Evolutionary conservation across 306 rosid species (phyloP).

Genomic region (Quercus suber): DNA sequence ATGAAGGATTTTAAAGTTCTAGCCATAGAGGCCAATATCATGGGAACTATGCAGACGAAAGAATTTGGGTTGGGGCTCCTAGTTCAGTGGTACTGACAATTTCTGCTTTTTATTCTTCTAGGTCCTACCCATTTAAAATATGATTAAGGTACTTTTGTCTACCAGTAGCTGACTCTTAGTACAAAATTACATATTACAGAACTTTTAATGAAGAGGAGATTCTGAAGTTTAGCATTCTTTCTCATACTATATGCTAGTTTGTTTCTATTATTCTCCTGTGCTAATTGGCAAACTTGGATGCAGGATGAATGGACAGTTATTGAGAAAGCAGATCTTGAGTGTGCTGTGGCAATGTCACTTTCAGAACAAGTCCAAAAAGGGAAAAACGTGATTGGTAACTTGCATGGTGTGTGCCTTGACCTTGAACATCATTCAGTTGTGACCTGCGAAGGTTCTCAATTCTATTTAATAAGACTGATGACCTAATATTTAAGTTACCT

Average conservation of each 20-base stretch:
- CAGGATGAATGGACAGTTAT: slow-evolving; percentile 59
- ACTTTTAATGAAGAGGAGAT: slow-evolving; percentile 18
- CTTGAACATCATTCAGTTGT: neutral
- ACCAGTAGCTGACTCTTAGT: neutral
- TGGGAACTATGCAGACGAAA: slow-evolving; percentile 49
- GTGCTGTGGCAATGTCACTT: slow-evolving; percentile 75
- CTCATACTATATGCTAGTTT: neutral
- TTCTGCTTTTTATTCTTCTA: slow-evolving; percentile 17
- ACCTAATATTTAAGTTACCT: neutral
- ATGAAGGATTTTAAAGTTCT: slow-evolving; percentile 73
- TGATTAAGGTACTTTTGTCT: slow-evolving; percentile 15
- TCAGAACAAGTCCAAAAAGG: slow-evolving; percentile 60
- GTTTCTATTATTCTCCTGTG: neutral
- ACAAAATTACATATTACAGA: slow-evolving; percentile 12
- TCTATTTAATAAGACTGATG: neutral
- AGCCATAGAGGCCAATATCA: slow-evolving; percentile 48
- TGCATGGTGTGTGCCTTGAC: slow-evolving; percentile 17
- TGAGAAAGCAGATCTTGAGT: slow-evolving; percentile 60
- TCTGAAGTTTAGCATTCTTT: slow-evolving; percentile 22
- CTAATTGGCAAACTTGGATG: slow-evolving; percentile 30
- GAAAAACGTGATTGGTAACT: slow-evolving; percentile 52
- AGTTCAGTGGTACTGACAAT: slow-evolving; percentile 52
- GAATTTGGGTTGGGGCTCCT: slow-evolving; percentile 48
- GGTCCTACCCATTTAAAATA: neutral
- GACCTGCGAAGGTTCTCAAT: neutral